phyloP scores from a whole-genome alignment of 176 grass and related monocot species.

The Thinopyrum elongatum region DNA sequence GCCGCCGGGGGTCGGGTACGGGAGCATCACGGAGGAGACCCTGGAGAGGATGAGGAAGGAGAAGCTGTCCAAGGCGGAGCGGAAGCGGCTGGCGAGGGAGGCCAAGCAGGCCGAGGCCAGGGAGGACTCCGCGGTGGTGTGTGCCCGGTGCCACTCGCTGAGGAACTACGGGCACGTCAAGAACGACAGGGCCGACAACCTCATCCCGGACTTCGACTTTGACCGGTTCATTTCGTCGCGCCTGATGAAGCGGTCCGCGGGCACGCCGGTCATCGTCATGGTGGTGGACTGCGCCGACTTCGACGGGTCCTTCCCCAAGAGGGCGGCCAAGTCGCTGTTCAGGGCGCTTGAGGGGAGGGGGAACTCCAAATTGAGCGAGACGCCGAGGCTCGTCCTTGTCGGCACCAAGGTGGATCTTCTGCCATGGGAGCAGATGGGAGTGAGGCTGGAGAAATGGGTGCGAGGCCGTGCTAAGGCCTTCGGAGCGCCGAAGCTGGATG shows the following conservation, averaged over 20 bases:
- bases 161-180: slow-evolving; percentile 90
- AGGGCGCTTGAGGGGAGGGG: slow-evolving; percentile 63
- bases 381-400: slow-evolving; percentile 77
- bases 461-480: slow-evolving; percentile 73
- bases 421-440: slow-evolving; percentile 73
- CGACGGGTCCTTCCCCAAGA: slow-evolving; percentile 88
- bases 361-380: slow-evolving; percentile 54
- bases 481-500: slow-evolving; percentile 78
- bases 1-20: slow-evolving; percentile 70
- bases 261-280: slow-evolving; percentile 69
- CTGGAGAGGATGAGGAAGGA: slow-evolving; percentile 68
- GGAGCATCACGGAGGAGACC: slow-evolving; percentile 70
- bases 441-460: slow-evolving; percentile 80
- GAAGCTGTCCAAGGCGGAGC: slow-evolving; percentile 84
- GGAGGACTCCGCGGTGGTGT: slow-evolving; percentile 53
- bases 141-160: slow-evolving; percentile 80
- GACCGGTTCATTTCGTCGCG: slow-evolving; percentile 77
- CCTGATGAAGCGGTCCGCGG: slow-evolving; percentile 62
- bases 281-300: slow-evolving; percentile 91
- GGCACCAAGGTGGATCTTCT: slow-evolving; percentile 82
- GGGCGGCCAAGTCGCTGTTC: slow-evolving; percentile 75
- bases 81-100: slow-evolving; percentile 55
- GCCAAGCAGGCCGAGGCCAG: slow-evolving; percentile 44
- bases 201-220: slow-evolving; percentile 95
- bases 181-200: slow-evolving; percentile 80